These are phyloP conservation scores for Cyberlindnera mississippiensis DNA, from an alignment of 805 yeast species.

Conservation along the genomic window DNA sequence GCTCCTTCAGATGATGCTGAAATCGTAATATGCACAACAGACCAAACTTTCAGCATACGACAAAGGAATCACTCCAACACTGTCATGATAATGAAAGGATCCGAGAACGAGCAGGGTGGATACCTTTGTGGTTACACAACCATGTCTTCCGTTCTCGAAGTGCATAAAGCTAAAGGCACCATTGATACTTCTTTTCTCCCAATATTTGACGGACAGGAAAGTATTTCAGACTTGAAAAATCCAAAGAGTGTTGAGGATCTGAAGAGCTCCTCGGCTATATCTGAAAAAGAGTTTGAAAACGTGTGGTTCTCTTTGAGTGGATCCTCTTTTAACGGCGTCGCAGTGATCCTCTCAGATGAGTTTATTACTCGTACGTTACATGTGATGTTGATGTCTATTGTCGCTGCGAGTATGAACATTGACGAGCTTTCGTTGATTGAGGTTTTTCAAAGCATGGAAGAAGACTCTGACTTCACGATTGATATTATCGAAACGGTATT, in stretches of 20 bases:
- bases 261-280: constrained; percentile 46
- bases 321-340: constrained; percentile 43
- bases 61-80: constrained; percentile 88
- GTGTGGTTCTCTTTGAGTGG: constrained; percentile 57
- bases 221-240: constrained; percentile 6
- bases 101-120: constrained; percentile 24
- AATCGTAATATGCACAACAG: constrained; percentile 58
- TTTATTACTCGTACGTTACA: constrained; percentile 34
- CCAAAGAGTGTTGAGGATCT: constrained; percentile 29
- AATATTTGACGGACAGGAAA: constrained; percentile 33
- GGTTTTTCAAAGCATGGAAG: constrained; percentile 28
- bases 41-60: constrained; percentile 58
- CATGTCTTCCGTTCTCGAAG: constrained; percentile 37
- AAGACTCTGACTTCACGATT: constrained; percentile 33
- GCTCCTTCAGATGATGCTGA: constrained; percentile 32
- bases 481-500: constrained; percentile 49
- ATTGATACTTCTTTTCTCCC: constrained; percentile 34
- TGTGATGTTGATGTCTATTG: constrained; percentile 34
- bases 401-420: constrained; percentile 33
- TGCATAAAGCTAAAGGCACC: constrained; percentile 29
- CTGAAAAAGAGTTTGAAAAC: constrained; percentile 46
- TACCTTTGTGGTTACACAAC: constrained; percentile 31
- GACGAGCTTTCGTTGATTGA: constrained; percentile 29
- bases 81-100: constrained; percentile 47
- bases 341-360: constrained; percentile 34